These are phyloP conservation scores for Neofusicoccum umdonicola DNA, from an alignment of 2,329 filamentous ascomycete genomes.

Conservation along the genomic window DNA sequence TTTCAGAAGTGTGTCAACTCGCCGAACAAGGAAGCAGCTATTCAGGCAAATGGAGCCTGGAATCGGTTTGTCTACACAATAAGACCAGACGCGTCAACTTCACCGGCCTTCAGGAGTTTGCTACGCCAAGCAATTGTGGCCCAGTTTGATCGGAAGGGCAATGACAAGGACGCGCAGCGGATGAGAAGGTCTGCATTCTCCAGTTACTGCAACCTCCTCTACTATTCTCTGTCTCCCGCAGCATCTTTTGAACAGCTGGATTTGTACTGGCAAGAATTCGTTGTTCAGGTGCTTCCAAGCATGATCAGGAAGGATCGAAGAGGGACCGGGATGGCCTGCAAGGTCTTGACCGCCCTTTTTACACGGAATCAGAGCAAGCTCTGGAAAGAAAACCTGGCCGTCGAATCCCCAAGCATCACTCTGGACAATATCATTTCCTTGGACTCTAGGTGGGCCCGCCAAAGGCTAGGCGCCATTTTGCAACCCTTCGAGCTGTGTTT, in stretches of 20 bases:
- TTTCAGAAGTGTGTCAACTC: constrained; percentile 84
- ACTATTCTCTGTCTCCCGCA: constrained; percentile 76
- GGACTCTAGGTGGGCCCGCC: constrained; percentile 83
- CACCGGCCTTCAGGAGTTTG: constrained; percentile 56
- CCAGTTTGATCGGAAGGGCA: constrained; percentile 65
- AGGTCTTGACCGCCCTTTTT: constrained; percentile 72
- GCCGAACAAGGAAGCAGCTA: constrained; percentile 61
- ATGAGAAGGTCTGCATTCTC: constrained; percentile 61
- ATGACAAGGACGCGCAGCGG: constrained; percentile 47
- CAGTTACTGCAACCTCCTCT: constrained; percentile 76
- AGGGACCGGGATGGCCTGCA: constrained; percentile 43
- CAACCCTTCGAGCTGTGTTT: constrained; percentile 56
- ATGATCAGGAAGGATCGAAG: constrained; percentile 20
- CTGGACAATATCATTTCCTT: constrained; percentile 78
- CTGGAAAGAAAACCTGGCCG: constrained; percentile 72
- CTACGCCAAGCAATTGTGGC: constrained; percentile 66
- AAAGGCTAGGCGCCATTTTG: constrained; percentile 67
- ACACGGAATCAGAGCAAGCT: constrained; percentile 55
- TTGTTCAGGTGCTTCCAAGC: constrained; percentile 55
- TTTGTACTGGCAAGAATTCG: constrained; percentile 73
- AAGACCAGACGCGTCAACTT: constrained; percentile 60
- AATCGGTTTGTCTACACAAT: constrained; percentile 77
- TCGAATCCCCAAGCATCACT: constrained; percentile 47
- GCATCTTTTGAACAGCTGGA: constrained; percentile 66
- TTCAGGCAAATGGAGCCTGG: constrained; percentile 82